Percentiles rank a stretch among this genome's conserved stretches.
These are phyloP conservation scores for Aspergillus funiculosus DNA, from an alignment of 495 filamentous ascomycete species.

Conservation along the genomic window DNA sequence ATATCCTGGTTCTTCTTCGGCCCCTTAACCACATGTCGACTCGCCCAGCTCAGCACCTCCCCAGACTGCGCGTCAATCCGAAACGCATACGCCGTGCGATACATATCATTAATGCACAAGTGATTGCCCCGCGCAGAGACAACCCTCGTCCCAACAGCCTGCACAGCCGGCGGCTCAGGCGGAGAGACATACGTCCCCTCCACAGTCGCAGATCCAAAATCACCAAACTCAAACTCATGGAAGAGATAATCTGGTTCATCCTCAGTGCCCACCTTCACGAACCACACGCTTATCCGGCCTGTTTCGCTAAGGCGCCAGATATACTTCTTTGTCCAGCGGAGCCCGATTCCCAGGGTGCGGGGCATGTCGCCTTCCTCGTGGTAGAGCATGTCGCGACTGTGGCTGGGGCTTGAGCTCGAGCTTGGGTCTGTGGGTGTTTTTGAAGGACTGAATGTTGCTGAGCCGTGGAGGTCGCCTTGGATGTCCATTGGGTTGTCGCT, in stretches of 20 bases:
- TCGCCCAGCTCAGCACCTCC: slow-evolving; percentile 41
- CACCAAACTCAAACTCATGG: slow-evolving; percentile 37
- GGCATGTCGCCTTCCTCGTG: slow-evolving; percentile 43
- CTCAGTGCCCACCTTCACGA: slow-evolving; percentile 36
- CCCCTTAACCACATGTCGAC: slow-evolving; percentile 43
- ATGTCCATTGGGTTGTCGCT: slow-evolving; percentile 41
- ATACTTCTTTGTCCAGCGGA: slow-evolving; percentile 44
- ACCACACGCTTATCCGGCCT: slow-evolving; percentile 40
- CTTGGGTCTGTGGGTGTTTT: not conserved
- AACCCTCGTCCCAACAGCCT: slow-evolving; percentile 20
- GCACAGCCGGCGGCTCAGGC: slow-evolving; percentile 21
- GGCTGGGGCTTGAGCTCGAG: not conserved
- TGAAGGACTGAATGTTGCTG: slow-evolving; percentile 34
- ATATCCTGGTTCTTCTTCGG: slow-evolving; percentile 48
- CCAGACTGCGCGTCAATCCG: slow-evolving; percentile 31
- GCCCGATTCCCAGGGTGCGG: slow-evolving; percentile 18
- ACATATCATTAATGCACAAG: slow-evolving; percentile 47
- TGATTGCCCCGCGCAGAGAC: slow-evolving; percentile 39
- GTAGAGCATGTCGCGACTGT: slow-evolving; percentile 36
- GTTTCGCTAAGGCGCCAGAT: slow-evolving; percentile 37
- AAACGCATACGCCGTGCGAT: slow-evolving; percentile 44
- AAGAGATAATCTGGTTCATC: slow-evolving; percentile 44
- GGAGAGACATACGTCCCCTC: slow-evolving; percentile 12
- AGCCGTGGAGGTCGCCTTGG: slow-evolving; percentile 36
- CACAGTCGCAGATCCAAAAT: not conserved